Percentiles rank a stretch among this genome's conserved stretches.
Evolutionary conservation across 2,329 filamentous ascomycete species (phyloP).

Genomic region (Cytospora leucostoma): DNA sequence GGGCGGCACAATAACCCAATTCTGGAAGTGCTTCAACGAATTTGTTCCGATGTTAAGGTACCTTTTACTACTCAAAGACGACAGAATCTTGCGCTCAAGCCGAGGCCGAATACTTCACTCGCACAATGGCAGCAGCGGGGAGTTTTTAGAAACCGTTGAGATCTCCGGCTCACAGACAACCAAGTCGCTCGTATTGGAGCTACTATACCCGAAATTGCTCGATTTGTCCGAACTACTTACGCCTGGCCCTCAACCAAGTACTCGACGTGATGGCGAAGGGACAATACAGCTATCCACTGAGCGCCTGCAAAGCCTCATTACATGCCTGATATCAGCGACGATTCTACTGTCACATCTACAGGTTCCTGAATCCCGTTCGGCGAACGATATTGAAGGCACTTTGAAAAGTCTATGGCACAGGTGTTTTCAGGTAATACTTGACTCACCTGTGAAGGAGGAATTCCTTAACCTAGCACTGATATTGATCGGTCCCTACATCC

Average conservation of each 20-base stretch:
- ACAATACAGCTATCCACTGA: conserved; percentile 53
- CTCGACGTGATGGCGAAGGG: conserved; percentile 44
- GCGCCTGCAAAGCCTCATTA: conserved; percentile 54
- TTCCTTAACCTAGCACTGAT: conserved; percentile 51
- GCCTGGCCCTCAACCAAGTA: conserved; percentile 42
- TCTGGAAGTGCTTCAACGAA: conserved; percentile 48
- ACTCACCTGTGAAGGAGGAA: conserved; percentile 47
- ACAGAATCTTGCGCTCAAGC: conserved; percentile 11
- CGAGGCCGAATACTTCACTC: background rate
- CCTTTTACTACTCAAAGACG: conserved; percentile 53
- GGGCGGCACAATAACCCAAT: conserved; percentile 52
- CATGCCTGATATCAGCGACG: conserved; percentile 48
- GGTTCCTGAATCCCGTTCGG: conserved; percentile 50
- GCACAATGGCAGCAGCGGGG: background rate
- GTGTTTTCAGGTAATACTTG: conserved; percentile 43
- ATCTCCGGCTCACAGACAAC: conserved; percentile 42
- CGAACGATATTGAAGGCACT: conserved; percentile 49
- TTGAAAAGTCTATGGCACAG: conserved; percentile 46
- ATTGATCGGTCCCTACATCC: conserved; percentile 49
- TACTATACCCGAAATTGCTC: conserved; percentile 55
- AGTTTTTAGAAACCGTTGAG: conserved; percentile 3
- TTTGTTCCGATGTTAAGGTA: conserved; percentile 53
- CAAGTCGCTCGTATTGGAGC: conserved; percentile 55
- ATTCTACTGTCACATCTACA: conserved; percentile 51
- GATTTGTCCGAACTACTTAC: conserved; percentile 50